These are phyloP conservation scores for Scutellaria baicalensis DNA, from an alignment of 257 asterid species.

Conservation along the genomic window DNA sequence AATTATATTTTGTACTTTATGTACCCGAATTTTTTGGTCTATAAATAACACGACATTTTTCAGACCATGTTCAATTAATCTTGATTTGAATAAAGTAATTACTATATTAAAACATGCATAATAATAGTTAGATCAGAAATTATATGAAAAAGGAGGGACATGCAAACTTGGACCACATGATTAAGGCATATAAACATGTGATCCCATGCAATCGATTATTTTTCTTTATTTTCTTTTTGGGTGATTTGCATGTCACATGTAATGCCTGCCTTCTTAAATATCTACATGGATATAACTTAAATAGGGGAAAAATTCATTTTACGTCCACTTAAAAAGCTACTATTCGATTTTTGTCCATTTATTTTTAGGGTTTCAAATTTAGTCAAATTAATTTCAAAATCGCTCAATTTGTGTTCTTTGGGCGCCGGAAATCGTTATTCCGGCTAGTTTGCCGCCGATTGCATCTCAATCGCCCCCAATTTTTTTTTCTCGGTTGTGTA, in stretches of 20 bases:
- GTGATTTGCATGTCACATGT: background rate
- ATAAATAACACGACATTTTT: background rate
- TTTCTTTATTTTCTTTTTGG: background rate
- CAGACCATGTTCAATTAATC: conserved; percentile 10
- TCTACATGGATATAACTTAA: no score
- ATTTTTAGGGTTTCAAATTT: no score
- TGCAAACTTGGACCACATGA: conserved; percentile 20
- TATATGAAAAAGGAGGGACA: background rate
- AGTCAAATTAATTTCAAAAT: no score
- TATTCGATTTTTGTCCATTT: no score
- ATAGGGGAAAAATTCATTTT: no score
- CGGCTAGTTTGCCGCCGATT: no score
- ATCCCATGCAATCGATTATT: background rate
- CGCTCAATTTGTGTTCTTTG: no score
- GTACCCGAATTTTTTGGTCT: background rate
- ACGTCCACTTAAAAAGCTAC: no score
- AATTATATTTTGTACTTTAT: no score
- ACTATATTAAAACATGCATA: background rate
- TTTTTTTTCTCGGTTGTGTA: no score
- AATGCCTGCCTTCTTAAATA: background rate
- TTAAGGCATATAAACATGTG: conserved; percentile 24
- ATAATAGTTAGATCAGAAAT: background rate
- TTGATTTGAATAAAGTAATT: background rate
- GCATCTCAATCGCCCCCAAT: no score
- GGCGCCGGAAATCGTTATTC: no score